Conservation (phyloP, 345 rosid species). For the Arabis alpina region DNA sequence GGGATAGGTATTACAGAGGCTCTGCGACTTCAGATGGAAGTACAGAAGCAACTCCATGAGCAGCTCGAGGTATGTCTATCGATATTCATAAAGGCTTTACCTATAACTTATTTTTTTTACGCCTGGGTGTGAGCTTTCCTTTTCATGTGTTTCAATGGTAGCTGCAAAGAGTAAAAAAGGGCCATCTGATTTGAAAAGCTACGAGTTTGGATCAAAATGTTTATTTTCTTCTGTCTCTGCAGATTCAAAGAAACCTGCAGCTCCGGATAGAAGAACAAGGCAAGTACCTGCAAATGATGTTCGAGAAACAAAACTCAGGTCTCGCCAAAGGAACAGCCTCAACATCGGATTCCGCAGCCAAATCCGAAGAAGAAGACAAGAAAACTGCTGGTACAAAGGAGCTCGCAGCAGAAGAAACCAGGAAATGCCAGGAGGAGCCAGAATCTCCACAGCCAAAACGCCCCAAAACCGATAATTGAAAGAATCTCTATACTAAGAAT, state of each 20-base stretch:
- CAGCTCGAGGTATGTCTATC: constrained; percentile 83
- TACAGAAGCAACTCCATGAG: constrained; percentile 92
- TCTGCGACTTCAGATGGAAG: constrained; percentile 93
- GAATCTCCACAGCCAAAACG: constrained; percentile 43
- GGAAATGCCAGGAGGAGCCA: constrained; percentile 35
- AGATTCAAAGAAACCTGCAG: constrained; percentile 94
- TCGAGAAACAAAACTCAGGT: constrained; percentile 86
- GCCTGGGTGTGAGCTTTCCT: background rate
- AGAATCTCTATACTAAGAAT: background rate
- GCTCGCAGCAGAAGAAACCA: constrained; percentile 37
- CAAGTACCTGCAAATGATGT: constrained; percentile 91
- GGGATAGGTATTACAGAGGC: constrained; percentile 93
- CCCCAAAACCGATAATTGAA: constrained; percentile 37
- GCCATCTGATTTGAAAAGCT: background rate
- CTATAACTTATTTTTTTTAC: background rate
- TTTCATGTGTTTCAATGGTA: background rate
- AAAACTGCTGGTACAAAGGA: constrained; percentile 41
- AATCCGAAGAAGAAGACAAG: constrained; percentile 44
- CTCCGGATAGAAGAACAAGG: constrained; percentile 97
- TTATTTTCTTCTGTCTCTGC: constrained; percentile 31
- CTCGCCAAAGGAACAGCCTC: constrained; percentile 58
- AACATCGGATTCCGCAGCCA: constrained; percentile 46
- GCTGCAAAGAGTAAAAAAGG: constrained; percentile 5
- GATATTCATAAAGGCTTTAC: background rate
- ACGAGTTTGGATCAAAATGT: background rate